phyloP scores from a whole-genome alignment of 768 basidiomycete species.

The Boletus rufocinnamomeus region DNA sequence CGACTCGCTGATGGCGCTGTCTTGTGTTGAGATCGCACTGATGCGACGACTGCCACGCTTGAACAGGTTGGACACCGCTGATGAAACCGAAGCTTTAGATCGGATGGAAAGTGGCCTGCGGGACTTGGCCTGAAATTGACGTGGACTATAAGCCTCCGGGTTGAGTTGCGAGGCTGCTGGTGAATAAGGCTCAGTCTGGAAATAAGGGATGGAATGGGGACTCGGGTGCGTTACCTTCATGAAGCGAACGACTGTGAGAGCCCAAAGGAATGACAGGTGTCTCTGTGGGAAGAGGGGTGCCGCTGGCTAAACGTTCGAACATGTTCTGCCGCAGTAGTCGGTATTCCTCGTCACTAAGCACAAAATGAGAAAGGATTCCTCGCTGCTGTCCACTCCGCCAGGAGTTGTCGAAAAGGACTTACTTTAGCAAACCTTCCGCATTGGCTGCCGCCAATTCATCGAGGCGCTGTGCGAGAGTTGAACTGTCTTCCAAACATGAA shows the following conservation, averaged over 20 bases:
- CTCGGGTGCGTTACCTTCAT: constrained; percentile 13
- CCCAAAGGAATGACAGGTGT: constrained; percentile 59
- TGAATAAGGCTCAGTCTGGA: constrained; percentile 11
- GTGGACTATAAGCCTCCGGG: constrained; percentile 25
- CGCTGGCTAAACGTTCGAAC: constrained; percentile 74
- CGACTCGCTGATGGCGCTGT: constrained; percentile 42
- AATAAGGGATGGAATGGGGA: neutral
- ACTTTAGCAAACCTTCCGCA: constrained; percentile 78
- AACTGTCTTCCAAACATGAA: constrained; percentile 41
- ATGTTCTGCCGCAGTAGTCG: constrained; percentile 80
- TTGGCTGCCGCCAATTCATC: constrained; percentile 81
- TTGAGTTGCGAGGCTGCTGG: constrained; percentile 21
- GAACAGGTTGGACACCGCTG: constrained; percentile 53
- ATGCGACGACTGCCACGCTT: constrained; percentile 44
- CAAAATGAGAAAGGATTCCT: constrained; percentile 4
- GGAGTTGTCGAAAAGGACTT: constrained; percentile 28
- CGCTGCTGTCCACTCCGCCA: neutral
- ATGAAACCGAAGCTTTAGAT: constrained; percentile 54
- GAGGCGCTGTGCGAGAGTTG: constrained; percentile 77
- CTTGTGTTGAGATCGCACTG: constrained; percentile 42
- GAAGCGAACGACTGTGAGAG: constrained; percentile 32
- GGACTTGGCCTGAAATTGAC: constrained; percentile 34
- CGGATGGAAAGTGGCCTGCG: constrained; percentile 53
- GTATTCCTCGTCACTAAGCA: constrained; percentile 78
- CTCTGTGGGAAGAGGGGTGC: constrained; percentile 61